Base-by-base conservation (phyloP, 2,329 filamentous ascomycete genomes). In the Fusarium gaditjirri region DNA sequence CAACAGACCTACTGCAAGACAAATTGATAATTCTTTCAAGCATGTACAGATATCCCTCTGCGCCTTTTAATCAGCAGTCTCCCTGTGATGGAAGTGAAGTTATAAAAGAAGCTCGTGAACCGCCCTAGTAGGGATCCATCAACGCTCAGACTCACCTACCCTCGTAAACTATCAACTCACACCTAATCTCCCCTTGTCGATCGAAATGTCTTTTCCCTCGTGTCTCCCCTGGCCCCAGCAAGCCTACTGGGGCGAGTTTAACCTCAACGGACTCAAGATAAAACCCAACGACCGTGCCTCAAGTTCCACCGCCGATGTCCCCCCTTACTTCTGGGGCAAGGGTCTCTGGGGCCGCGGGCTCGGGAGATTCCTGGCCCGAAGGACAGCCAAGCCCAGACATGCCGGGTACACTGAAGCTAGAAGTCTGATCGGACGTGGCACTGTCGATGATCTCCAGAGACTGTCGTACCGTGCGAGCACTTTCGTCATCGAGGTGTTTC, bases 171-270 rank as follows among this genome's bases (percentile, higher is more conserved):
- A 65, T 53, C 46, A 44, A 44, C 23, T 53, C 43, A 55, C 27
- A 29, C 11, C 25, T 61, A 49, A 67, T 55, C 65, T 72, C 68
- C 54, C 58, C 41, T 61, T 63, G 73, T 54, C 68, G 73, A 75
- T 75, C 73, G 54, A 64, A 75, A 75, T 75, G 73, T 61, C 62
- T 16, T 46, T 43, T 52, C 71, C 60, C 27, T 70, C 33, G 49
- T 75, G 73, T 56, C 42, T 72, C 59, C 52, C 71, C 71, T 68
- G 62, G 73, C 71, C 68, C 65, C 67, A 60, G 42, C 61, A 70
- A 46, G 61, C 49, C 60, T 74, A 75, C 57, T 75, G 73, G 73
- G 49, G 54, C 42, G 73, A 75, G 58, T 74, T 75, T 70, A 68
- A 73, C 56, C 73, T 75, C 55, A 68, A 57, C 9, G 73, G 63